Conservation (phyloP, 2,329 filamentous ascomycete species). For the Trichoderma koningiopsis region DNA sequence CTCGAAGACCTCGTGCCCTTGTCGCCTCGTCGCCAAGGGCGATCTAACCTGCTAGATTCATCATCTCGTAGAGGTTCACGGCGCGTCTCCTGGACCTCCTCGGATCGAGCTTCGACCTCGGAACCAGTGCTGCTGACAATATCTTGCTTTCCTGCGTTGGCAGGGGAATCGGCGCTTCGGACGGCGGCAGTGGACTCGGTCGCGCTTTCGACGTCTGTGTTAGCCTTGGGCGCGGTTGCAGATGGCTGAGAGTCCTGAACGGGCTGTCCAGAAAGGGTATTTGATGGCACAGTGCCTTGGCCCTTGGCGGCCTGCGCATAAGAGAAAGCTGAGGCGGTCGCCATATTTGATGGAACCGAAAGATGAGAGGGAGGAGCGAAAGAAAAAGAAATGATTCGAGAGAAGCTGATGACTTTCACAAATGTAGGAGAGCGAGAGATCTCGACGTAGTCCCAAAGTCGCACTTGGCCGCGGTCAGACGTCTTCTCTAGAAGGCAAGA, state of each 20-base stretch:
- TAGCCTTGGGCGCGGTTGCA: constrained; percentile 35
- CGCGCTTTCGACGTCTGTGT: constrained; percentile 31
- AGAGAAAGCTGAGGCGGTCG: constrained; percentile 69
- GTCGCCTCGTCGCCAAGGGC: constrained; percentile 47
- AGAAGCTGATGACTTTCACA: constrained; percentile 28
- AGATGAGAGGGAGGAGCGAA: constrained; percentile 18
- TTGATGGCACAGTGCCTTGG: constrained; percentile 50
- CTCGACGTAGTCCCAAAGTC: constrained; percentile 28
- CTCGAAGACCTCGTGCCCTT: constrained; percentile 62
- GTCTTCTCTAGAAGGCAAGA: constrained; percentile 4
- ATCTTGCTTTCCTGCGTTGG: constrained; percentile 40
- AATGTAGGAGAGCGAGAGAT: constrained; percentile 23
- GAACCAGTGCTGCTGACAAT: constrained; percentile 41
- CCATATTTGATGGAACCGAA: constrained; percentile 46
- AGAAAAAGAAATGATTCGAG: constrained; percentile 34
- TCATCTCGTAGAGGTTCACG: constrained; percentile 43
- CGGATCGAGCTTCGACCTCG: constrained; percentile 42
- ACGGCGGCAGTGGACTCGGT: constrained; percentile 33
- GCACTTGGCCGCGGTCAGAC: constrained; percentile 28
- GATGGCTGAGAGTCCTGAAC: constrained; percentile 36
- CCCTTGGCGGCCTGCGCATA: constrained; percentile 96
- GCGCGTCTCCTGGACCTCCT: constrained; percentile 38
- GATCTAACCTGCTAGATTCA: constrained; percentile 43
- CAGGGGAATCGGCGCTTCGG: constrained; percentile 32
- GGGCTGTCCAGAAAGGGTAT: constrained; percentile 32